Conservation (phyloP, 2,329 filamentous ascomycete species). For the Calonectria pteridis region DNA sequence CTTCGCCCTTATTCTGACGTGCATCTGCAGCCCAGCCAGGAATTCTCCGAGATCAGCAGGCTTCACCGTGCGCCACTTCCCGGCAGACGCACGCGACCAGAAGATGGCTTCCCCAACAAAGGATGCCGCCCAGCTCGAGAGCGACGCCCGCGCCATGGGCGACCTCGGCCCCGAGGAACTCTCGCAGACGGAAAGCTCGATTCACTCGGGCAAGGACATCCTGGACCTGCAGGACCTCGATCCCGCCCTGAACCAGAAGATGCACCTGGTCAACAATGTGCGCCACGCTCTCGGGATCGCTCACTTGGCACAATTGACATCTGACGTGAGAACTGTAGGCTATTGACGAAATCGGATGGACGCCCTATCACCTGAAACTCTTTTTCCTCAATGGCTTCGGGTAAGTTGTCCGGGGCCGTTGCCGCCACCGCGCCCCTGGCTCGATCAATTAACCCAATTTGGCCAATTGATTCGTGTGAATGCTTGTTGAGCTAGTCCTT, state of each 20-base stretch:
- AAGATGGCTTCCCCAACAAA: slow-evolving; percentile 2
- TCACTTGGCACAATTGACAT: neutral
- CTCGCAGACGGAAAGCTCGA: neutral
- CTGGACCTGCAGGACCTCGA: slow-evolving; percentile 70
- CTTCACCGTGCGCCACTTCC: neutral
- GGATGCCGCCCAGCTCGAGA: neutral
- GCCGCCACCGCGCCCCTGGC: neutral
- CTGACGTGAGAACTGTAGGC: slow-evolving; percentile 46
- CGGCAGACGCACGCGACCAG: neutral
- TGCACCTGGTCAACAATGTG: slow-evolving; percentile 77
- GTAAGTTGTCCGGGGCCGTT: slow-evolving; percentile 34
- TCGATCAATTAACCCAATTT: neutral
- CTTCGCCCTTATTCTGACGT: neutral
- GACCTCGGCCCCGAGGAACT: slow-evolving; percentile 2
- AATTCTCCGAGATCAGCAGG: neutral
- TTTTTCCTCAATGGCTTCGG: slow-evolving; percentile 74
- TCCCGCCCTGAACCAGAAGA: slow-evolving; percentile 73
- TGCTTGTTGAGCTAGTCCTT: neutral
- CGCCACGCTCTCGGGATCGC: slow-evolving; percentile 36
- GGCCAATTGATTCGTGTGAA: neutral
- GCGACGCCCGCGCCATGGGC: neutral
- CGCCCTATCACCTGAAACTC: slow-evolving; percentile 68
- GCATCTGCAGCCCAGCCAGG: neutral
- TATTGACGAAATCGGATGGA: slow-evolving; percentile 73
- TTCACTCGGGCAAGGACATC: slow-evolving; percentile 56